Evolutionary conservation across 495 filamentous ascomycete genomes (phyloP).

Genomic region (Margaritispora aquatica): DNA sequence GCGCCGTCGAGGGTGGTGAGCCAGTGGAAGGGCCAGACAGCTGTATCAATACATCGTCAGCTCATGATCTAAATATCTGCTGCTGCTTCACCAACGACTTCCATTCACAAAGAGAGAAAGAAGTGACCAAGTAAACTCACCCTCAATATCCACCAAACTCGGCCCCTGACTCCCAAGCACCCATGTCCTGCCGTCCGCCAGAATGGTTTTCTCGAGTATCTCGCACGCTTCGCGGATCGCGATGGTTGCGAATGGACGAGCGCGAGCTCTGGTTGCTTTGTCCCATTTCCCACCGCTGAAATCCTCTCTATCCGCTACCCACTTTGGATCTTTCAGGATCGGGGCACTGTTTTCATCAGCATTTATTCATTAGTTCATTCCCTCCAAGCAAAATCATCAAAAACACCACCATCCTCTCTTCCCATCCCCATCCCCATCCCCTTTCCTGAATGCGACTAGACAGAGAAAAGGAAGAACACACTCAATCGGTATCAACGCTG

Average conservation of each 20-base stretch:
- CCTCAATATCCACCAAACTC: slow-evolving; percentile 52
- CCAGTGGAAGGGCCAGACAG: slow-evolving; percentile 58
- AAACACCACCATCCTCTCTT: background rate
- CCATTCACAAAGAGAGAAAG: background rate
- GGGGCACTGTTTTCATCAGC: slow-evolving; percentile 23
- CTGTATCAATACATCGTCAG: slow-evolving; percentile 2
- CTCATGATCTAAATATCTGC: slow-evolving; percentile 19
- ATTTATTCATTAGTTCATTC: too few relatives aligned
- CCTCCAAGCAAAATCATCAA: too few relatives aligned
- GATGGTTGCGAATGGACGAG: slow-evolving; percentile 38
- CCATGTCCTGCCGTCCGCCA: slow-evolving; percentile 54
- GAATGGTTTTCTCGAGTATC: slow-evolving; percentile 44
- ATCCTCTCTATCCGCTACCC: slow-evolving; percentile 47
- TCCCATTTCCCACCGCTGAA: slow-evolving; percentile 27
- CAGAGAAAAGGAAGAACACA: background rate
- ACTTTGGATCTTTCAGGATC: slow-evolving; percentile 41
- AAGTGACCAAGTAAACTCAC: slow-evolving; percentile 16
- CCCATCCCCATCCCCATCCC: background rate
- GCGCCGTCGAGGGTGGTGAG: slow-evolving; percentile 40
- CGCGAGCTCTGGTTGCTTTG: slow-evolving; percentile 26
- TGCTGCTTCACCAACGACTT: background rate
- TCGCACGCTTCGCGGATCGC: slow-evolving; percentile 36
- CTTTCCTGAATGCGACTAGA: background rate
- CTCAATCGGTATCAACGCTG: slow-evolving; percentile 39
- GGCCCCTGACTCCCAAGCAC: slow-evolving; percentile 39